Percentiles rank a stretch among this genome's conserved stretches.
phyloP scores from a whole-genome alignment of 768 basidiomycete genomes.

The Naganishia vishniacii region DNA sequence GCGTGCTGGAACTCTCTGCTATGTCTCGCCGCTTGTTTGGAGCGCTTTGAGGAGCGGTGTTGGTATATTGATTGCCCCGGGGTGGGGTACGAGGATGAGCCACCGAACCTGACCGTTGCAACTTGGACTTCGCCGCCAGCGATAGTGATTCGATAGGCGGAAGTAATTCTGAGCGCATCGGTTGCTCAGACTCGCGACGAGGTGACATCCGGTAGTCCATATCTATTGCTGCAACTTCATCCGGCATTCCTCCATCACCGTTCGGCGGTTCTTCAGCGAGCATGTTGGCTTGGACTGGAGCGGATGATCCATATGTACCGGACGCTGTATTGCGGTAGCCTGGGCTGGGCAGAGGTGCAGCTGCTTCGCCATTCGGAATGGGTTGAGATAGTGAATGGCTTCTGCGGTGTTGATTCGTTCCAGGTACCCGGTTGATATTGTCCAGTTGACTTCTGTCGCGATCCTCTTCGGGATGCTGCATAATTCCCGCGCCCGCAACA shows the following conservation, averaged over 20 bases:
- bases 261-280: not conserved
- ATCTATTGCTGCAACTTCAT: not conserved
- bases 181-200: conserved; percentile 12
- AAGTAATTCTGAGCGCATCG: not conserved
- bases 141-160: conserved; percentile 1
- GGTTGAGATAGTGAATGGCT: conserved; percentile 22
- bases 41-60: conserved; percentile 4
- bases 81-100: conserved; percentile 17
- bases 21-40: conserved; percentile 1
- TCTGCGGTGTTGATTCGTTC: conserved; percentile 2
- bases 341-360: not conserved
- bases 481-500: conserved; percentile 33
- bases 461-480: conserved; percentile 49
- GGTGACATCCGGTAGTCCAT: not conserved
- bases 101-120: conserved; percentile 9
- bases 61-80: not conserved
- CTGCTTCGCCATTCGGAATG: not conserved
- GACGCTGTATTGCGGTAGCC: not conserved
- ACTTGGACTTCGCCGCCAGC: not conserved
- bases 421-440: conserved; percentile 39
- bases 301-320: not conserved
- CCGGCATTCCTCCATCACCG: not conserved
- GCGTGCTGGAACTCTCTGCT: not conserved
- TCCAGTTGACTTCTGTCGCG: conserved; percentile 51
- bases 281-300: not conserved